phyloP scores from a whole-genome alignment of 257 asterid genomes.

The Solanum arcanum region DNA sequence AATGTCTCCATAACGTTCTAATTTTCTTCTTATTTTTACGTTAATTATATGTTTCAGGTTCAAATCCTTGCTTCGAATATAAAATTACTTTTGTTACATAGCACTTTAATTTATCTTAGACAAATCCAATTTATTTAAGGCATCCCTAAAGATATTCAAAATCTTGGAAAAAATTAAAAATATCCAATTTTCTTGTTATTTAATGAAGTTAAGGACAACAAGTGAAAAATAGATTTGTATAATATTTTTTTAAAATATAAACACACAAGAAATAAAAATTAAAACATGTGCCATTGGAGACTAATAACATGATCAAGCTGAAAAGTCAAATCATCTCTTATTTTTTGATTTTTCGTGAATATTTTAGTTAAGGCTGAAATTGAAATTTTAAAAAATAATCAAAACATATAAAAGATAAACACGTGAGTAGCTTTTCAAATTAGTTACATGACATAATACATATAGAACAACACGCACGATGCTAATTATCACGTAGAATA shows the following conservation, averaged over 20 bases:
- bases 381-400: too few species aligned
- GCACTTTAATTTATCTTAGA: too few species aligned
- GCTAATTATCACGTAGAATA: too few species aligned
- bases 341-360: not conserved
- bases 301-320: not conserved
- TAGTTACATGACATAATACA: not conserved
- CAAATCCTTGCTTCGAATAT: fast-evolving
- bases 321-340: too few species aligned
- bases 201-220: not conserved
- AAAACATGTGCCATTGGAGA: not conserved
- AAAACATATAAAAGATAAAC: not conserved
- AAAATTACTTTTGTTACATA: not conserved
- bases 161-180: too few species aligned
- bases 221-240: too few species aligned
- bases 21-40: not conserved
- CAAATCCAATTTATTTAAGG: too few species aligned
- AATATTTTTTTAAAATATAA: too few species aligned
- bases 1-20: not conserved
- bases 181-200: too few species aligned
- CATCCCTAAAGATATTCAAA: not conserved
- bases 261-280: not conserved
- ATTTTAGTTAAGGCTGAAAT: not conserved
- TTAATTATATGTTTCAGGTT: not conserved
- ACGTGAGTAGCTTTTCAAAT: not conserved
- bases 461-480: too few species aligned